phyloP scores from a whole-genome alignment of 352 stramenopile genomes.

The Phytophthora quininea region DNA sequence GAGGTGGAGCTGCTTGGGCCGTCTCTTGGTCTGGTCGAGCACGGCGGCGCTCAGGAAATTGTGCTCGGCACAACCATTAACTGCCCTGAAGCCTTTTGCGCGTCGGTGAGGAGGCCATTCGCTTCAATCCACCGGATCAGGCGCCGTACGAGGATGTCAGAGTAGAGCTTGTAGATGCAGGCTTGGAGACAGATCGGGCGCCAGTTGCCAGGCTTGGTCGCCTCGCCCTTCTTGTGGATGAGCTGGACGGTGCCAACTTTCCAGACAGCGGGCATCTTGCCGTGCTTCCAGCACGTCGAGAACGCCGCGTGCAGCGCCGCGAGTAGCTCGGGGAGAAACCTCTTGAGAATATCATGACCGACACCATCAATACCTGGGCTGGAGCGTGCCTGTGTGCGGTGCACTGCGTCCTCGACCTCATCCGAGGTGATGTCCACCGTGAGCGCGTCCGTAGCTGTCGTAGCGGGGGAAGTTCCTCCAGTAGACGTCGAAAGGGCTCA shows the following conservation, averaged over 20 bases:
- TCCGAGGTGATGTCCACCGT: background rate
- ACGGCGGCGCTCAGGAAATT: slow-evolving; percentile 21
- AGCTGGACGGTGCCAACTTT: slow-evolving; percentile 18
- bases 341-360: slow-evolving; percentile 17
- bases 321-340: slow-evolving; percentile 7
- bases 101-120: slow-evolving; percentile 7
- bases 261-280: slow-evolving; percentile 16
- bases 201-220: slow-evolving; percentile 17
- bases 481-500: too few species aligned
- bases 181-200: slow-evolving; percentile 29
- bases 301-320: slow-evolving; percentile 15
- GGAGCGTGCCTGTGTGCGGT: background rate
- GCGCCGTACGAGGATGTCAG: slow-evolving; percentile 7
- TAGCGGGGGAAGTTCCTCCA: background rate
- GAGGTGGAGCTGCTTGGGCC: slow-evolving; percentile 7
- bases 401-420: slow-evolving; percentile 28
- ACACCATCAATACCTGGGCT: slow-evolving; percentile 22
- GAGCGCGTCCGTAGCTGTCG: background rate
- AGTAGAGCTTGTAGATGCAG: slow-evolving; percentile 32
- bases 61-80: slow-evolving; percentile 29
- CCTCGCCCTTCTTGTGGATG: slow-evolving; percentile 31
- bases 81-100: slow-evolving; percentile 21
- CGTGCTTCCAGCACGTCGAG: slow-evolving; percentile 17
- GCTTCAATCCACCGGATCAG: slow-evolving; percentile 18
- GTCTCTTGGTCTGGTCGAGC: slow-evolving; percentile 18